Evolutionary conservation across 148 eudicot species (phyloP).

Genomic region (Spergularia marina): DNA sequence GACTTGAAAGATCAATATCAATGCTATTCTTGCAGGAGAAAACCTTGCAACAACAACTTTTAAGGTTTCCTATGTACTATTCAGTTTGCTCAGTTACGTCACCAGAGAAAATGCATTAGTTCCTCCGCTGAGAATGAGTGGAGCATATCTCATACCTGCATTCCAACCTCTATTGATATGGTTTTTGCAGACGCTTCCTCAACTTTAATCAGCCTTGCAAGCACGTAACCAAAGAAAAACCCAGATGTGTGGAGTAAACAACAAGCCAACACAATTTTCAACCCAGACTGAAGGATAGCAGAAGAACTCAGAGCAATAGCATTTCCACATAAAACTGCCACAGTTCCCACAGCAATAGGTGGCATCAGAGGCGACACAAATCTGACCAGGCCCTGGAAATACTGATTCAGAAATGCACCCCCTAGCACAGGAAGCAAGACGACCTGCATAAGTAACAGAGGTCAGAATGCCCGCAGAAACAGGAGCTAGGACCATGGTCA

Average conservation of each 20-base stretch:
- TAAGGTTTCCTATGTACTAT: too few species aligned
- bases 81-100: too few species aligned
- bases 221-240: conserved; percentile 68
- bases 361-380: conserved; percentile 76
- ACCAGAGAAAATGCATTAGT: too few species aligned
- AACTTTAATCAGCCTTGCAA: conserved; percentile 59
- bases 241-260: conserved; percentile 65
- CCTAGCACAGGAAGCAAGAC: conserved; percentile 80
- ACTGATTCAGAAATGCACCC: conserved; percentile 82
- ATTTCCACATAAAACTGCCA: conserved; percentile 73
- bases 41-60: too few species aligned
- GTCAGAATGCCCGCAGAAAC: neutral
- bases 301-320: conserved; percentile 82
- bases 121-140: neutral
- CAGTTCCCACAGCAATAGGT: conserved; percentile 75
- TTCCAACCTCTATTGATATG: conserved; percentile 84
- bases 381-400: conserved; percentile 60
- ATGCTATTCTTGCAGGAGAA: too few species aligned
- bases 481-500: neutral
- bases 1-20: too few species aligned
- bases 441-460: conserved; percentile 40
- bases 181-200: conserved; percentile 65
- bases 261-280: conserved; percentile 58
- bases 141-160: conserved; percentile 59
- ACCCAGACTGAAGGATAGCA: conserved; percentile 64